phyloP scores from a whole-genome alignment of 306 rosid genomes.

The Castanea mollissima region DNA sequence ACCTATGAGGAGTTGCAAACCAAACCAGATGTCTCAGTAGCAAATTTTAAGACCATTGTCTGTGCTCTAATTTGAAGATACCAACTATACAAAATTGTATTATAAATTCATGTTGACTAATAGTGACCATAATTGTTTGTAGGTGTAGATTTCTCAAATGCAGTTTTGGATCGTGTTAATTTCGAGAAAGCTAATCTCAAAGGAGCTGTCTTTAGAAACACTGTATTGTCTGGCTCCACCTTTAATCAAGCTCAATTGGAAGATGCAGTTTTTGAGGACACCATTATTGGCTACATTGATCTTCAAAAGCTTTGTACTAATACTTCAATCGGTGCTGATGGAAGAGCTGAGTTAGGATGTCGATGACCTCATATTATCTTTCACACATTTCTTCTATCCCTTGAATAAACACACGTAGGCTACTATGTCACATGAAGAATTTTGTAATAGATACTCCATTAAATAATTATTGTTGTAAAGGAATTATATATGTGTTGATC shows the following conservation, averaged over 20 bases:
- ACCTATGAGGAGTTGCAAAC: too few species aligned
- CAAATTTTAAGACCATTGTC: background rate
- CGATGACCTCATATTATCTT: slow-evolving; percentile 34
- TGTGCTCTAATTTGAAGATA: background rate
- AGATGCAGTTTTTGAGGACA: slow-evolving; percentile 80
- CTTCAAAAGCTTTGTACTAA: slow-evolving; percentile 88
- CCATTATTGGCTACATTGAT: slow-evolving; percentile 90
- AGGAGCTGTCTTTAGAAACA: slow-evolving; percentile 81
- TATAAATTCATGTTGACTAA: slow-evolving; percentile 3
- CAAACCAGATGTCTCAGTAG: too few species aligned
- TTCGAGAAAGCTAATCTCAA: slow-evolving; percentile 83
- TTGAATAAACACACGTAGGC: background rate
- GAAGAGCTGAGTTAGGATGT: slow-evolving; percentile 80
- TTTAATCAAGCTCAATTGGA: slow-evolving; percentile 73
- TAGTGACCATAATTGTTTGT: slow-evolving; percentile 19
- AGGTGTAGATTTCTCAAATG: slow-evolving; percentile 91
- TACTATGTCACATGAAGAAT: slow-evolving; percentile 13
- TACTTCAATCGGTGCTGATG: slow-evolving; percentile 48
- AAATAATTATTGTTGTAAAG: slow-evolving; percentile 26
- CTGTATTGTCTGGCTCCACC: slow-evolving; percentile 86
- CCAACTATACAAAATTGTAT: background rate
- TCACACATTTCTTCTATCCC: slow-evolving; percentile 4
- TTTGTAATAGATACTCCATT: slow-evolving; percentile 23
- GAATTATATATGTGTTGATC: slow-evolving; percentile 1
- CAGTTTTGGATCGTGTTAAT: slow-evolving; percentile 86